These are phyloP conservation scores for Ostreobium quekettii DNA, from an alignment of 139 green algal species.

Conservation along the genomic window DNA sequence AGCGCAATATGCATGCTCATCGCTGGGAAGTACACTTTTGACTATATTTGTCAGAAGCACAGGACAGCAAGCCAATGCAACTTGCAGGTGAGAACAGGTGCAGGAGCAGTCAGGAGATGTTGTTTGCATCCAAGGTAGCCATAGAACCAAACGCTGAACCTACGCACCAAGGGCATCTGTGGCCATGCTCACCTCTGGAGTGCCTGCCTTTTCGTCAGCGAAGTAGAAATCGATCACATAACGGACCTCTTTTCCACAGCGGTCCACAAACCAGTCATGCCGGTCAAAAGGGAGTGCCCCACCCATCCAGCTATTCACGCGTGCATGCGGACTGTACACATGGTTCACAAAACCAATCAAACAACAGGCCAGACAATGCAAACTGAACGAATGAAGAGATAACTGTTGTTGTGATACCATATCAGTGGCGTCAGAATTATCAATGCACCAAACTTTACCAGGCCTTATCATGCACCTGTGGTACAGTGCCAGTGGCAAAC, in stretches of 20 bases:
- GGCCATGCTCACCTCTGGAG: conserved; percentile 46
- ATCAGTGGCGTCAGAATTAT: too few species aligned
- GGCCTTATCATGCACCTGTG: too few species aligned
- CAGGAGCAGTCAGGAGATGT: neutral
- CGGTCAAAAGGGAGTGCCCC: conserved; percentile 78
- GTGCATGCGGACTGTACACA: conserved; percentile 66
- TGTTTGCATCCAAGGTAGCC: neutral
- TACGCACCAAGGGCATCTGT: neutral
- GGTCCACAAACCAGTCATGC: conserved; percentile 92
- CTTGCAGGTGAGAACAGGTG: neutral
- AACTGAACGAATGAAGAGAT: too few species aligned
- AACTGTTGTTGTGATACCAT: too few species aligned
- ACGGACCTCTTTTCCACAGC: conserved; percentile 71
- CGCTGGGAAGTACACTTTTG: too few species aligned
- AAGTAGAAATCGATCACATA: conserved; percentile 99
- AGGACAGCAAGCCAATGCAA: too few species aligned
- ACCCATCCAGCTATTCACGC: conserved; percentile 47
- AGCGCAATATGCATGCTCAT: neutral
- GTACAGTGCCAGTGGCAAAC: too few species aligned
- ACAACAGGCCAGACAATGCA: too few species aligned
- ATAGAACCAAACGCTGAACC: neutral
- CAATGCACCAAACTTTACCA: too few species aligned
- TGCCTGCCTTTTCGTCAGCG: conserved; percentile 82
- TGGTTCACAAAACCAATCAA: too few species aligned
- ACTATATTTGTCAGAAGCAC: too few species aligned